Evolutionary conservation across 23 red algal species (phyloP).

Genomic region (Cyanidiococcus yangmingshanensis): DNA sequence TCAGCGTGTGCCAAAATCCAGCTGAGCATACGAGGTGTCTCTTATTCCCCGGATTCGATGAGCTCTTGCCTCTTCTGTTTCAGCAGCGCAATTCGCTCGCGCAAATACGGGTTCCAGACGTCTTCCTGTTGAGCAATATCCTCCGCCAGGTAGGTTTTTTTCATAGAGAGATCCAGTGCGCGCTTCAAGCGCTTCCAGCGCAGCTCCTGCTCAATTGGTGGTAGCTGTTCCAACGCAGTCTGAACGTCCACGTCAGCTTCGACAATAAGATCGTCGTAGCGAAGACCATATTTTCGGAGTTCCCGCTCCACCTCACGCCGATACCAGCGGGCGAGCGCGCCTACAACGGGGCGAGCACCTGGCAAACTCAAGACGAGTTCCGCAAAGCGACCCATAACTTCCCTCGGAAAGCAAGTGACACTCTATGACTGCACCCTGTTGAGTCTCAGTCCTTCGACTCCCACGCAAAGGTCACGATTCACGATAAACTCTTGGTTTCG

Average conservation of each 20-base stretch:
- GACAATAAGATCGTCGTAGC: slow-evolving; percentile 90
- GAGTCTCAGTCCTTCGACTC: no score
- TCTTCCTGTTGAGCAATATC: slow-evolving; percentile 68
- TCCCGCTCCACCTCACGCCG: slow-evolving; percentile 45
- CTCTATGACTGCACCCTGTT: background rate
- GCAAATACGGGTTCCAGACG: slow-evolving; percentile 90
- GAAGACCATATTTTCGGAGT: slow-evolving; percentile 46
- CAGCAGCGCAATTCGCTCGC: slow-evolving; percentile 44
- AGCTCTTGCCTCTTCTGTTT: slow-evolving; percentile 32
- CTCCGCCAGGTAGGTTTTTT: slow-evolving; percentile 75
- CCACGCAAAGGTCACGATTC: no score
- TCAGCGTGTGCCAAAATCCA: no score
- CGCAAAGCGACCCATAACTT: slow-evolving; percentile 14
- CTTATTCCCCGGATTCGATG: slow-evolving; percentile 30
- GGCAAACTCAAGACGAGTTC: slow-evolving; percentile 47
- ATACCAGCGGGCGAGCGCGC: slow-evolving; percentile 38
- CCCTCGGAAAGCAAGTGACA: background rate
- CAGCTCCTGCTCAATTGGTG: slow-evolving; percentile 58
- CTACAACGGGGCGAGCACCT: slow-evolving; percentile 30
- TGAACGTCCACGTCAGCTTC: slow-evolving; percentile 82
- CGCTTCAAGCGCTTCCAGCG: slow-evolving; percentile 88
- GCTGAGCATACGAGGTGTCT: no score
- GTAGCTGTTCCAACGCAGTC: slow-evolving; percentile 50
- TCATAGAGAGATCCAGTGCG: slow-evolving; percentile 84
- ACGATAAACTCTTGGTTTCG: no score